Conservation (phyloP, 495 filamentous ascomycete genomes). For the Penicillium coffeae region DNA sequence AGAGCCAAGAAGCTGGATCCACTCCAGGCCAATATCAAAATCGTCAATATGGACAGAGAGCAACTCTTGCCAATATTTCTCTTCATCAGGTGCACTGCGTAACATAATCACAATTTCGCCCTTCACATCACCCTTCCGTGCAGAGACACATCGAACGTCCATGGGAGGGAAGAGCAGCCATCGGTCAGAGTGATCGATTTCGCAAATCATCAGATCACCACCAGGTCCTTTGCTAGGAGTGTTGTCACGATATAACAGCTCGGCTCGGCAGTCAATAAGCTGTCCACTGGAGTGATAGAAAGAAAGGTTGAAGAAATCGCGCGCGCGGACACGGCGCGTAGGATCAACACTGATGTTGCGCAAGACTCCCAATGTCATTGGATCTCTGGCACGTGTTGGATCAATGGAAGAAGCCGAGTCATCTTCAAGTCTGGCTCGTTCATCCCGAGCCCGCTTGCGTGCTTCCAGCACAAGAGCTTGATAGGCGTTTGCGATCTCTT, state of each 20-base stretch:
- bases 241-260: slow-evolving; percentile 81
- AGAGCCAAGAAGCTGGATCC: slow-evolving; percentile 78
- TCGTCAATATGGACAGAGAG: slow-evolving; percentile 66
- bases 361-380: slow-evolving; percentile 66
- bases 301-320: slow-evolving; percentile 84
- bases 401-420: slow-evolving; percentile 85
- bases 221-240: slow-evolving; percentile 48
- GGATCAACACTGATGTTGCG: slow-evolving; percentile 68
- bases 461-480: slow-evolving; percentile 73
- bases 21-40: slow-evolving; percentile 75
- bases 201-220: slow-evolving; percentile 86
- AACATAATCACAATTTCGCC: slow-evolving; percentile 82
- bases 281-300: slow-evolving; percentile 88
- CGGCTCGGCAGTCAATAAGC: slow-evolving; percentile 81
- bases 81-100: slow-evolving; percentile 41
- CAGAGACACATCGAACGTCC: slow-evolving; percentile 63
- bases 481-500: slow-evolving; percentile 53
- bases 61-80: slow-evolving; percentile 73
- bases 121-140: slow-evolving; percentile 66
- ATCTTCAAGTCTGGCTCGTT: slow-evolving; percentile 83
- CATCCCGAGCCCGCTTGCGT: slow-evolving; percentile 75
- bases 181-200: slow-evolving; percentile 68
- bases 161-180: slow-evolving; percentile 92
- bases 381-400: slow-evolving; percentile 70
- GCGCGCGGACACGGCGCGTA: slow-evolving; percentile 71